A percentile compares a stretch with the other conserved stretches of the same genome.
Conservation (phyloP, 768 basidiomycete genomes). For the Mycena amicta region DNA sequence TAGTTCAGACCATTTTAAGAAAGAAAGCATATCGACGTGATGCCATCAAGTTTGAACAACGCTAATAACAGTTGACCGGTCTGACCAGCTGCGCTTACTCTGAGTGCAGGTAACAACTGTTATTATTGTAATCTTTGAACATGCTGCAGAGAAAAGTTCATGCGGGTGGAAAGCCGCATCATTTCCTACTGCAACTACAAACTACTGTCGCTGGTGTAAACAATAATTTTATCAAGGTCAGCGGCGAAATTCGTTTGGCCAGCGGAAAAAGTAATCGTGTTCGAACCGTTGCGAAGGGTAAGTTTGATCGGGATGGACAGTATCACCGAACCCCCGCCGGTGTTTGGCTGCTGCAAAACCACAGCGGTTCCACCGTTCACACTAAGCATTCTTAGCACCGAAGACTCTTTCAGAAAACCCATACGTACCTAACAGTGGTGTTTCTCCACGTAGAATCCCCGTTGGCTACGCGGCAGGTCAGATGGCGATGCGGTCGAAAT, state of each 20-base stretch:
- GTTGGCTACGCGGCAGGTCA: constrained; percentile 13
- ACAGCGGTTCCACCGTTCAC: constrained; percentile 59
- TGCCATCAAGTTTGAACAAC: too few relatives aligned
- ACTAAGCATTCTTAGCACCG: constrained; percentile 34
- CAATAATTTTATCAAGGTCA: constrained; percentile 63
- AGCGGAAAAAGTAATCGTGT: constrained; percentile 52
- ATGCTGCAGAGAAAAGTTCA: too few relatives aligned
- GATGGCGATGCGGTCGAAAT: background rate
- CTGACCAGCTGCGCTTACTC: too few relatives aligned
- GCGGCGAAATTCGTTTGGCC: constrained; percentile 59
- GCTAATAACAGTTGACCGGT: too few relatives aligned
- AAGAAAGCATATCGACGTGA: too few relatives aligned
- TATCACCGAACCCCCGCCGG: constrained; percentile 54
- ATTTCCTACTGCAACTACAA: too few relatives aligned
- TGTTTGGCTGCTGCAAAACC: constrained; percentile 60
- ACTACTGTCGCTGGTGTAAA: too few relatives aligned
- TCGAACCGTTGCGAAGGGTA: constrained; percentile 49
- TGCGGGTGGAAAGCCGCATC: too few relatives aligned
- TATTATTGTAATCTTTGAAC: too few relatives aligned
- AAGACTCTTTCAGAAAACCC: background rate
- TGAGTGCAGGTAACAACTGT: too few relatives aligned
- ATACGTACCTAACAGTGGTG: constrained; percentile 55
- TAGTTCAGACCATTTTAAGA: constrained; percentile 13
- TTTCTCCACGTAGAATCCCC: constrained; percentile 61
- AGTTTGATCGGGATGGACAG: constrained; percentile 60